Conservation (phyloP, 2,329 filamentous ascomycete species). For the Volutella citrinella region DNA sequence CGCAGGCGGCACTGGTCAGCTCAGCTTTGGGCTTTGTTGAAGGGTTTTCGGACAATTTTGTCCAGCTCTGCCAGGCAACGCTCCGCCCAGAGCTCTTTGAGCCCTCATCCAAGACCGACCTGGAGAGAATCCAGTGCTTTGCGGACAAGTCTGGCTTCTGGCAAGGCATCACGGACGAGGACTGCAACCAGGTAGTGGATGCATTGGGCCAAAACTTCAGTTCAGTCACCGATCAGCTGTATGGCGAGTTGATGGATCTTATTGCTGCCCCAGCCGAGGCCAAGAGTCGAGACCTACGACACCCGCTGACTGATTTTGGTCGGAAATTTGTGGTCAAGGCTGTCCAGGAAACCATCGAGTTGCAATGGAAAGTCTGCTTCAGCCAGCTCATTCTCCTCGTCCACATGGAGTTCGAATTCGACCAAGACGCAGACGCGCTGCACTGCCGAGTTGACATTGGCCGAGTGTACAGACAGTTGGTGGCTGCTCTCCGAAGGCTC, state of each 20-base stretch:
- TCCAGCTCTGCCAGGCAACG: slow-evolving; percentile 64
- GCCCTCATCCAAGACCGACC: slow-evolving; percentile 65
- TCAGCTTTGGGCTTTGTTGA: slow-evolving; percentile 70
- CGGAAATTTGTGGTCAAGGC: slow-evolving; percentile 71
- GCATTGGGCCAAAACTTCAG: slow-evolving; percentile 65
- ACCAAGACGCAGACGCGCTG: slow-evolving; percentile 66
- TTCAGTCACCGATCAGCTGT: slow-evolving; percentile 54
- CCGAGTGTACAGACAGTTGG: slow-evolving; percentile 64
- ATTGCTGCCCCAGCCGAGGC: slow-evolving; percentile 44
- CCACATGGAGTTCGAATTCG: slow-evolving; percentile 81
- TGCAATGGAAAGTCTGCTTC: slow-evolving; percentile 72
- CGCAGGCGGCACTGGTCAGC: slow-evolving; percentile 61
- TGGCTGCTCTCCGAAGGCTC: slow-evolving; percentile 68
- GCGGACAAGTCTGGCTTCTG: slow-evolving; percentile 77
- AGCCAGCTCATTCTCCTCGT: slow-evolving; percentile 80
- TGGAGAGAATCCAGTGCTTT: slow-evolving; percentile 73
- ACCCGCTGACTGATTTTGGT: slow-evolving; percentile 71
- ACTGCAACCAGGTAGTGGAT: slow-evolving; percentile 67
- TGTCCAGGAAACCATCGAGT: slow-evolving; percentile 72
- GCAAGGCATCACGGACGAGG: slow-evolving; percentile 77
- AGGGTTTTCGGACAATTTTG: slow-evolving; percentile 65
- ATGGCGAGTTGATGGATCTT: slow-evolving; percentile 47
- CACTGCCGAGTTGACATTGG: slow-evolving; percentile 63
- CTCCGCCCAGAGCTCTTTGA: slow-evolving; percentile 72
- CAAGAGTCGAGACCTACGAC: slow-evolving; percentile 42